A percentile compares a stretch with the other conserved stretches of the same genome.
These are phyloP conservation scores for Brassica cretica DNA, from an alignment of 345 rosid genomes.

Conservation along the genomic window DNA sequence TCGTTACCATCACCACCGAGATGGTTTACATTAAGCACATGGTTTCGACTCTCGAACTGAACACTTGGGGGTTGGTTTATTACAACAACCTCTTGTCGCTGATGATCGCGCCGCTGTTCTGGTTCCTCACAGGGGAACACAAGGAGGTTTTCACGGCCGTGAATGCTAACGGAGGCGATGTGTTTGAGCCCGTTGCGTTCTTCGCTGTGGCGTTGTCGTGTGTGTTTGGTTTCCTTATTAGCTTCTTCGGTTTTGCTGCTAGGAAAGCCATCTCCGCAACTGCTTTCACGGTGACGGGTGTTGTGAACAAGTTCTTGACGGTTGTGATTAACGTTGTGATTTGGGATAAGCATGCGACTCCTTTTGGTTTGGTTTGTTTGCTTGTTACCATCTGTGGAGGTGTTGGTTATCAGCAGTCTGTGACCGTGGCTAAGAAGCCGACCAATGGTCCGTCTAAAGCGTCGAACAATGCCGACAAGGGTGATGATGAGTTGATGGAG, in stretches of 20 bases:
- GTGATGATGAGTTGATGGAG: background rate
- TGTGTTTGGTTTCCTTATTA: background rate
- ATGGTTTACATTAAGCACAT: background rate
- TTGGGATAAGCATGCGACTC: background rate
- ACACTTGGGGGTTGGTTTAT: background rate
- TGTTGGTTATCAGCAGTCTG: slow-evolving; percentile 1
- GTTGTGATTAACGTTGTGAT: background rate
- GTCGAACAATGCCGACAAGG: background rate
- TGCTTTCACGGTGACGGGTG: background rate
- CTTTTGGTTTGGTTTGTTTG: background rate
- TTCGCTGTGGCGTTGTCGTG: background rate
- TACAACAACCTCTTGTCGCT: background rate
- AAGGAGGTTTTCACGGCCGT: background rate
- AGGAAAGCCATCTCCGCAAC: background rate
- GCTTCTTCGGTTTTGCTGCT: background rate
- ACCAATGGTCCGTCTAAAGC: background rate
- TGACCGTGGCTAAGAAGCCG: background rate
- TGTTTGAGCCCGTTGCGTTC: background rate
- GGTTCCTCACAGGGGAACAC: background rate
- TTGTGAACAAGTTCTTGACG: background rate
- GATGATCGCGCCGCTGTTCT: background rate
- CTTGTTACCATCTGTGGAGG: background rate
- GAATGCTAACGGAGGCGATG: background rate
- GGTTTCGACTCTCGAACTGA: background rate
- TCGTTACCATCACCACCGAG: background rate